phyloP scores from a whole-genome alignment of 2,329 filamentous ascomycete species.

The Botryotinia convoluta region DNA sequence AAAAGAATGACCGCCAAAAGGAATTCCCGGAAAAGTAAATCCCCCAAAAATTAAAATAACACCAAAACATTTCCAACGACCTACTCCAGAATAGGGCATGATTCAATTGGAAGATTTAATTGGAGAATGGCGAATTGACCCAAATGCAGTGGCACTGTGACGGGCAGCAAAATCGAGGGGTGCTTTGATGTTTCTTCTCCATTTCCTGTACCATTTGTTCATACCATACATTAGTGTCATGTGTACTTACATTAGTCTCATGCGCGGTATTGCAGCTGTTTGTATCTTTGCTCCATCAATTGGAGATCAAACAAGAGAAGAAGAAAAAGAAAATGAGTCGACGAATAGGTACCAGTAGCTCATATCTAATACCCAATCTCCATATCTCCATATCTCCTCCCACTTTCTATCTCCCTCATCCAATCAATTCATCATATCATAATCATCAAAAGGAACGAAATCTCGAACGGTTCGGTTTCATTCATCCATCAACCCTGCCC shows the following conservation, averaged over 20 bases:
- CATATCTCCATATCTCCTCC: not conserved
- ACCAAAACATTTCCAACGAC: not conserved
- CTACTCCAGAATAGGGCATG: not conserved
- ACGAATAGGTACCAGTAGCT: not conserved
- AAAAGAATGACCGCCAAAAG: not conserved
- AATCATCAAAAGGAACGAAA: not conserved
- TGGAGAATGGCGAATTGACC: not conserved
- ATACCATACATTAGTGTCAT: not conserved
- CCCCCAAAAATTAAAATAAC: not conserved
- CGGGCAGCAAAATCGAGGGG: not conserved
- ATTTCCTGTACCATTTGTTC: not conserved
- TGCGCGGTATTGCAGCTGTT: not conserved
- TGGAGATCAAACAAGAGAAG: not conserved
- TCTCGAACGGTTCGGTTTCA: not conserved
- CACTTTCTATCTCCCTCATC: not conserved
- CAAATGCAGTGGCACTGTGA: not conserved
- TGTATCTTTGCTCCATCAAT: not conserved
- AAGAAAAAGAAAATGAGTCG: not conserved
- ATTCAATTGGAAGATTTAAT: not conserved
- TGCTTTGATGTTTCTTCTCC: conserved; percentile 2
- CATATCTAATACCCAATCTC: too few species aligned
- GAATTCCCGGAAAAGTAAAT: not conserved
- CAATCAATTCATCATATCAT: not conserved
- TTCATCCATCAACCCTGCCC: not conserved
- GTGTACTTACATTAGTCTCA: not conserved